phyloP scores from a whole-genome alignment of 768 basidiomycete species.

The Suillus alpinus region DNA sequence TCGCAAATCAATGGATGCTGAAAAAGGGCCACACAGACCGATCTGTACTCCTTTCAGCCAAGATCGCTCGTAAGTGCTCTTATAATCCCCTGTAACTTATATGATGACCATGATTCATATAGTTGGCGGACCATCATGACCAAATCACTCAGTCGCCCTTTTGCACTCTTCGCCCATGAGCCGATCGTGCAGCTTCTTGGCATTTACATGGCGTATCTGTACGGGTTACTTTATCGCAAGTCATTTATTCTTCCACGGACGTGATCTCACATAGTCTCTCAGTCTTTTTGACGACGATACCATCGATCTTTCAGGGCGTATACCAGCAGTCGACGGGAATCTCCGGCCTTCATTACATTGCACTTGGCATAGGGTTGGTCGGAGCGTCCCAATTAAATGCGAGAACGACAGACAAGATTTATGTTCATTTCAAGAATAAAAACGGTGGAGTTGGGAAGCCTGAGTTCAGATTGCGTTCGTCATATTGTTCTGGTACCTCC shows the following conservation, averaged over 20 bases:
- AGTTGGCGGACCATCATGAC: slow-evolving; percentile 54
- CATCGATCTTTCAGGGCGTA: slow-evolving; percentile 49
- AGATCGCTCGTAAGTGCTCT: slow-evolving; percentile 15
- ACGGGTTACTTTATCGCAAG: slow-evolving; percentile 59
- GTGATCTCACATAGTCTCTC: not conserved
- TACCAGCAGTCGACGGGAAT: slow-evolving; percentile 45
- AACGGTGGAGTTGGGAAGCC: slow-evolving; percentile 56
- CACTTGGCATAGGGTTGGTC: slow-evolving; percentile 65
- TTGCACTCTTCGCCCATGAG: slow-evolving; percentile 56
- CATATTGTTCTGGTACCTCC: not conserved
- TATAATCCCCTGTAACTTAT: not conserved
- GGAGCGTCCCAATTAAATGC: slow-evolving; percentile 54
- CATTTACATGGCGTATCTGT: slow-evolving; percentile 67
- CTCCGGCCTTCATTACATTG: slow-evolving; percentile 43
- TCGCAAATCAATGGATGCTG: slow-evolving; percentile 41
- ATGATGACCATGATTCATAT: not conserved
- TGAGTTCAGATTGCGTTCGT: slow-evolving; percentile 50
- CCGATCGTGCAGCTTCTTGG: slow-evolving; percentile 65
- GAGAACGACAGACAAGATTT: slow-evolving; percentile 52
- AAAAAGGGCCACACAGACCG: slow-evolving; percentile 37
- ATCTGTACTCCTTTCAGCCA: slow-evolving; percentile 44
- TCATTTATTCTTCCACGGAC: not conserved
- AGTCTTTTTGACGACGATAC: slow-evolving; percentile 71
- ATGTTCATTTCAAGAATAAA: slow-evolving; percentile 46
- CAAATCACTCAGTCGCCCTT: slow-evolving; percentile 63